phyloP scores from a whole-genome alignment of 1,284 basidiomycete genomes.

The Exsudoporus floridanus region DNA sequence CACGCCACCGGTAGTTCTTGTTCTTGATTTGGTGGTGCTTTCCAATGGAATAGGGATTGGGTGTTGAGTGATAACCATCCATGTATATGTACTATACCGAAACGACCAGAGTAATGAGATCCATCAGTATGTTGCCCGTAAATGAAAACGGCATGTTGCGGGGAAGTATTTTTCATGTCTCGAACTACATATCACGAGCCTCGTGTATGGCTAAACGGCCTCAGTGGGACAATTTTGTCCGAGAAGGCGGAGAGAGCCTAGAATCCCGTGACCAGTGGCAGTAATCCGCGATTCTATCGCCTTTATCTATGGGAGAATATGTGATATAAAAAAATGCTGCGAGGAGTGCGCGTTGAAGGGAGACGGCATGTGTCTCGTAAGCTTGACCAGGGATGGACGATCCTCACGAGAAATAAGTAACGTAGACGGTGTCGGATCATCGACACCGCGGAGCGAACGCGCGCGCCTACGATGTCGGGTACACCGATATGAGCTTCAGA shows the following conservation, averaged over 20 bases:
- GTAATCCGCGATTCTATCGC: slow-evolving; percentile 20
- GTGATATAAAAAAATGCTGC: slow-evolving; percentile 12
- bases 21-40: slow-evolving; percentile 6
- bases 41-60: slow-evolving; percentile 7
- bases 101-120: slow-evolving; percentile 1
- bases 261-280: slow-evolving; percentile 10
- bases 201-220: slow-evolving; percentile 19
- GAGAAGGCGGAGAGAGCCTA: neutral
- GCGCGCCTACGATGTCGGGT: neutral
- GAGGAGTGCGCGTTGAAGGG: neutral
- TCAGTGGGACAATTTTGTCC: slow-evolving; percentile 6
- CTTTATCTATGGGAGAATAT: slow-evolving; percentile 12
- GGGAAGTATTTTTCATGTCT: slow-evolving; percentile 23
- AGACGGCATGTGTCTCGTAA: slow-evolving; percentile 17
- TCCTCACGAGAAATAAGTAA: slow-evolving; percentile 12
- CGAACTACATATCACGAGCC: slow-evolving; percentile 16
- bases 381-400: slow-evolving; percentile 3
- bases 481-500: neutral
- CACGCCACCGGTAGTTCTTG: slow-evolving; percentile 18
- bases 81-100: slow-evolving; percentile 15
- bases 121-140: slow-evolving; percentile 11
- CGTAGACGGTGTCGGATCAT: slow-evolving; percentile 15
- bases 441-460: slow-evolving; percentile 8
- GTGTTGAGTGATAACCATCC: slow-evolving; percentile 14
- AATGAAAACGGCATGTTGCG: slow-evolving; percentile 31